Conservation (phyloP, 1,139 yeast species). For the Candida sanyaensis region DNA sequence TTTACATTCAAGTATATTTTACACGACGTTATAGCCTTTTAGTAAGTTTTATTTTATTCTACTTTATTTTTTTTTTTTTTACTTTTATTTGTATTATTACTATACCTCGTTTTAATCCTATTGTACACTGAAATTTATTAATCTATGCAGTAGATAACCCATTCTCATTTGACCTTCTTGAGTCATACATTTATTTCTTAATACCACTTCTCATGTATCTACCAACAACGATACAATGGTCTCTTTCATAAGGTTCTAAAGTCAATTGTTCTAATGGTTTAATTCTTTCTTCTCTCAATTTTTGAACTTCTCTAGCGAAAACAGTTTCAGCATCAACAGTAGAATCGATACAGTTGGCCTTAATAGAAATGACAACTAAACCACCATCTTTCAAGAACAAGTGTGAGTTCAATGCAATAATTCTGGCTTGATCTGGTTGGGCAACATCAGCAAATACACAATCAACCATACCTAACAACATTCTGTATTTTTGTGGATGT, state of each 20-base stretch:
- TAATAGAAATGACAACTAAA: conserved; percentile 96
- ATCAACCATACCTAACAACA: conserved; percentile 98
- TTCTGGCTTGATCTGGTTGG: conserved; percentile 99
- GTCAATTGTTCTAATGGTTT: conserved; percentile 98
- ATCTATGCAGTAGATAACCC: not conserved
- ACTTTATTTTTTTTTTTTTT: not conserved
- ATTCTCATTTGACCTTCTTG: too few species aligned
- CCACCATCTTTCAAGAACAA: conserved; percentile 98
- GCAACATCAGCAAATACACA: conserved; percentile 99
- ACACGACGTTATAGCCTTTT: not conserved
- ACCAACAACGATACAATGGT: conserved; percentile 98
- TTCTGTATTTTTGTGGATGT: conserved; percentile 99
- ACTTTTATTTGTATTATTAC: not conserved
- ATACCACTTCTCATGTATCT: conserved; percentile 90
- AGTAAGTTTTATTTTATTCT: not conserved
- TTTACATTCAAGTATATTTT: not conserved
- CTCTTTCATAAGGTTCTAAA: conserved; percentile 99
- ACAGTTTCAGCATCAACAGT: conserved; percentile 99
- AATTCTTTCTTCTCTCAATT: conserved; percentile 97
- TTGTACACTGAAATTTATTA: not conserved
- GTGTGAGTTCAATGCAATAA: conserved; percentile 96
- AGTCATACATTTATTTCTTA: conserved; percentile 38
- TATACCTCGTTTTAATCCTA: conserved; percentile 1
- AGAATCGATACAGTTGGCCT: conserved; percentile 99
- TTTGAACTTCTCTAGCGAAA: conserved; percentile 98